These are phyloP conservation scores for Kodamaea neixiangensis DNA, from an alignment of 805 yeast species.

Conservation along the genomic window DNA sequence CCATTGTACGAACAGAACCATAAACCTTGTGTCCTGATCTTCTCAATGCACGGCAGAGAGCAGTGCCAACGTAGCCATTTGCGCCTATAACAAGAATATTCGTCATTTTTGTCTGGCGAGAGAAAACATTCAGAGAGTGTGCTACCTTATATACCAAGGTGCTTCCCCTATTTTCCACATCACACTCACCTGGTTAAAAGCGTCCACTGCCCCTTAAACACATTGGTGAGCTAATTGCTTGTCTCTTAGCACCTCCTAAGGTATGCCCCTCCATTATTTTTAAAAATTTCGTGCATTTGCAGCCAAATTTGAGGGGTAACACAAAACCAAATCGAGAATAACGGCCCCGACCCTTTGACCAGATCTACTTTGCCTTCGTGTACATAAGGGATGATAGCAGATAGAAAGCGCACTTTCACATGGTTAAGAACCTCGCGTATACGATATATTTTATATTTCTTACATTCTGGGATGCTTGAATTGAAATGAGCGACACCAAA, in stretches of 20 bases:
- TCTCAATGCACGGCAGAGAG: neutral
- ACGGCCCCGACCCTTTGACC: neutral
- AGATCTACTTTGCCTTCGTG: neutral
- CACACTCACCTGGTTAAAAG: neutral
- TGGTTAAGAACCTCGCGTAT: neutral
- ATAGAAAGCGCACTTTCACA: too few relatives aligned
- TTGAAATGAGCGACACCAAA: neutral
- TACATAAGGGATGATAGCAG: neutral
- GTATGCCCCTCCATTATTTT: neutral
- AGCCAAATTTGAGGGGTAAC: neutral
- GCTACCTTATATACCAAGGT: neutral
- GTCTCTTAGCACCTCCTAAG: neutral
- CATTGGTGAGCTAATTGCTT: too few relatives aligned
- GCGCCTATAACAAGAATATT: neutral
- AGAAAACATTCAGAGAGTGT: neutral
- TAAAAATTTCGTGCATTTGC: neutral
- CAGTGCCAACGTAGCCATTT: neutral
- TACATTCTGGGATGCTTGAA: neutral
- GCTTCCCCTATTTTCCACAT: neutral
- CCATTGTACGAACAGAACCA: neutral
- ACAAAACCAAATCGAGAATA: neutral
- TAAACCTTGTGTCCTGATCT: neutral
- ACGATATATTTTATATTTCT: neutral
- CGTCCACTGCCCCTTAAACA: neutral
- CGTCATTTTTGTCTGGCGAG: neutral